Percentiles rank a stretch among this genome's conserved stretches.
phyloP scores from a whole-genome alignment of 352 stramenopile species.

The Thalassiosira exigua region DNA sequence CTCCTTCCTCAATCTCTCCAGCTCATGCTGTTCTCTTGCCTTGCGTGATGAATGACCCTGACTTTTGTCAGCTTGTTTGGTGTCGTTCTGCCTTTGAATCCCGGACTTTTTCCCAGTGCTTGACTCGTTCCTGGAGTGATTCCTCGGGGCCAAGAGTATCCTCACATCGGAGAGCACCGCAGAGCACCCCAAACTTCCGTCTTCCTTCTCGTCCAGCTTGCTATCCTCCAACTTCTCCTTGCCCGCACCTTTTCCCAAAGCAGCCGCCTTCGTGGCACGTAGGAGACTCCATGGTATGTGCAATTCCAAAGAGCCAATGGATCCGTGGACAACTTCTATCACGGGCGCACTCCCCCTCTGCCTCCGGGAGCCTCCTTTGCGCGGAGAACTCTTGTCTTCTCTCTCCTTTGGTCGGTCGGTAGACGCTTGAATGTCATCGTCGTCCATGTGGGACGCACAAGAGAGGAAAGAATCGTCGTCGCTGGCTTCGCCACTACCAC shows the following conservation, averaged over 20 bases:
- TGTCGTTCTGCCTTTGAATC: not conserved
- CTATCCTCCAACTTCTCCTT: not conserved
- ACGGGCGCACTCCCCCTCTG: conserved; percentile 29
- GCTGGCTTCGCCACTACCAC: not conserved
- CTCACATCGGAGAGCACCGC: conserved; percentile 75
- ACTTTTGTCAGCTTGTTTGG: not conserved
- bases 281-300: conserved; percentile 73
- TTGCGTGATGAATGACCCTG: too few species aligned
- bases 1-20: conserved; percentile 11
- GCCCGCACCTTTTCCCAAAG: conserved; percentile 12
- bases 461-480: conserved; percentile 48
- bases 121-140: conserved; percentile 48
- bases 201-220: conserved; percentile 18
- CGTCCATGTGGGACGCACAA: conserved; percentile 34
- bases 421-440: conserved; percentile 17
- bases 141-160: conserved; percentile 54
- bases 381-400: too few species aligned
- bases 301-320: conserved; percentile 72
- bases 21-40: conserved; percentile 14
- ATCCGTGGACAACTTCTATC: conserved; percentile 71
- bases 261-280: conserved; percentile 16
- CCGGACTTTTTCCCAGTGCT: not conserved
- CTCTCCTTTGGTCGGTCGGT: too few species aligned
- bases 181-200: conserved; percentile 44
- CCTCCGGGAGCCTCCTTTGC: too few species aligned